These are phyloP conservation scores for Nigrospora sphaerica DNA, from an alignment of 2,329 filamentous ascomycete species.

Conservation along the genomic window DNA sequence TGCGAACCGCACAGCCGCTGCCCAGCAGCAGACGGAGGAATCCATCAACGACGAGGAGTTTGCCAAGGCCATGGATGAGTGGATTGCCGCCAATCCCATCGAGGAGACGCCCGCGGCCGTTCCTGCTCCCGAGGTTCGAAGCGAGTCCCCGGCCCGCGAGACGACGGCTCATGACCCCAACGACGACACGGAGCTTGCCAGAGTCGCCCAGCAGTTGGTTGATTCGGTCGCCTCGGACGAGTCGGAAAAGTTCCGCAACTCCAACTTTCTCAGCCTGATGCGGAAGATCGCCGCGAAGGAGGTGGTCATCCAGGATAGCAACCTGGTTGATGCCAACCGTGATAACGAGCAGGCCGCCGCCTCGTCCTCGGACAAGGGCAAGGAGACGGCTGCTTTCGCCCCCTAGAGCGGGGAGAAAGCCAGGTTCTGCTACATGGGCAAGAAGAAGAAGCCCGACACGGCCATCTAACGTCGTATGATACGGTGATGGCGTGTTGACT, in stretches of 20 bases:
- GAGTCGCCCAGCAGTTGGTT: slow-evolving; percentile 64
- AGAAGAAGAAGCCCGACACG: too few species aligned
- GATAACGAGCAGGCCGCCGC: too few species aligned
- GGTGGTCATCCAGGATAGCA: slow-evolving; percentile 65
- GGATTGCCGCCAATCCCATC: not conserved
- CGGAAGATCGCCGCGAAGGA: slow-evolving; percentile 65
- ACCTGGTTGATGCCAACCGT: slow-evolving; percentile 40
- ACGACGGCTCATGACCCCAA: not conserved
- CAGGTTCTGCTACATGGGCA: too few species aligned
- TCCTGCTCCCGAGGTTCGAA: too few species aligned
- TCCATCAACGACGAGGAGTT: slow-evolving; percentile 2
- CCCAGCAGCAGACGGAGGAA: slow-evolving; percentile 1
- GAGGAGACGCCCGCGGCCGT: too few species aligned
- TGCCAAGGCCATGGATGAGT: slow-evolving; percentile 7
- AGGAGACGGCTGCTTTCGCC: too few species aligned
- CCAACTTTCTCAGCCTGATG: slow-evolving; percentile 72
- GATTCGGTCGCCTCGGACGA: slow-evolving; percentile 62
- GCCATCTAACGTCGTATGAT: too few species aligned
- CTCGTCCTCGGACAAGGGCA: too few species aligned
- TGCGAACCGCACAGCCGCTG: too few species aligned
- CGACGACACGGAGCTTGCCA: slow-evolving; percentile 58
- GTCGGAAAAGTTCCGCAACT: slow-evolving; percentile 70
- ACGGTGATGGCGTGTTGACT: too few species aligned
- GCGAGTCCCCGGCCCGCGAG: too few species aligned
- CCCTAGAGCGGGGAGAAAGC: too few species aligned